Base-by-base conservation (phyloP, 139 green algal species). In the Deuterostichococcus epilithicus region DNA sequence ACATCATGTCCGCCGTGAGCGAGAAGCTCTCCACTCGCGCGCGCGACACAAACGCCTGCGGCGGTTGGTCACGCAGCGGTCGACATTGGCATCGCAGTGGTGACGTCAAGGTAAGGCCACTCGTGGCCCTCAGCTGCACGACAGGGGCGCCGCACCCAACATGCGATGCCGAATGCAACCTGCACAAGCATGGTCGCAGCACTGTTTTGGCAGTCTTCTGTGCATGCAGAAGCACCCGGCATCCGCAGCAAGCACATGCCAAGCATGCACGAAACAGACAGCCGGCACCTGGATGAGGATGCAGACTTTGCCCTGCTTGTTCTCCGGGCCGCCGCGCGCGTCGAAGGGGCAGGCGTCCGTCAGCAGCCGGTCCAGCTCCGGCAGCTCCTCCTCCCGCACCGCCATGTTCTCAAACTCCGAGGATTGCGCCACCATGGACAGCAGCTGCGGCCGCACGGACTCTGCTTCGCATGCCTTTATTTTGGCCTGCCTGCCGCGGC, bases 351-450 rank as follows among this genome's bases (percentile, higher is more conserved):
- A 91, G 18, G 70, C 85, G 35, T 82, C 71, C 1, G 83, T 80
- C 28, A 67, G 36, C 36, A 98, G 79, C 15, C 77, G 73, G 76
- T 97, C 90, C 77, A 99, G 85, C 86, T 99, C 96, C 10, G 80
- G 79, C 77, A 97, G 75, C 88, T 99, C 96, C 71, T 99, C 96
- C 83, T 98, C 93, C n/a, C 95, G 76, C 52, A 98, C 88, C 68
- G 85, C 87, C 72, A 99, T 91, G 79, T 94, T 94, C 77, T 97
- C 92, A 88, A 99, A 99, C 88, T 99, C 96, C 32, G 86, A 88
- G 72, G 79, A 89, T 63, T 93, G 82, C 15, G 92, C 83, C 35
- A 99, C 86, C 83, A 98, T 94, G 60, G 83, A 68, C 59, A 99
- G 82, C 52, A 97, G 73, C 74, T 94, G 78, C 74, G 13, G 8